Percentiles rank a stretch among this genome's conserved stretches.
These are phyloP conservation scores for Geotrichum citri-aurantii DNA, from an alignment of 1,139 yeast genomes.

Conservation along the genomic window DNA sequence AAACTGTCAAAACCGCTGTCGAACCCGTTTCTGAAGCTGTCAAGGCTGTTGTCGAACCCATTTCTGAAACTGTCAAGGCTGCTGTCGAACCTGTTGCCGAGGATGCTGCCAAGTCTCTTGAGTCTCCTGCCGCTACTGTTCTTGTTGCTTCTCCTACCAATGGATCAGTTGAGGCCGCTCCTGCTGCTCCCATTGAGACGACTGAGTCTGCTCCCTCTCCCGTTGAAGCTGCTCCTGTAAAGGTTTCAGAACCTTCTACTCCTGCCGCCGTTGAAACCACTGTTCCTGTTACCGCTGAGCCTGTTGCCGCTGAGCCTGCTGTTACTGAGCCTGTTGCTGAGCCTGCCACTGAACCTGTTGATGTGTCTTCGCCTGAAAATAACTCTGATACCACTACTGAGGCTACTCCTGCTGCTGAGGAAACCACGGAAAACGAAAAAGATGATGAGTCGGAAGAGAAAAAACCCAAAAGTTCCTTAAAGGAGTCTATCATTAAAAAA, in stretches of 20 bases:
- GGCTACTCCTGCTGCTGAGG: not conserved
- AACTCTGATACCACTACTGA: not conserved
- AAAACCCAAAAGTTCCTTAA: not conserved
- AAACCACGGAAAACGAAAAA: not conserved
- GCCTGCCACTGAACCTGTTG: not conserved
- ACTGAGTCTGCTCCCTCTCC: not conserved
- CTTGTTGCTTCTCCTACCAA: not conserved
- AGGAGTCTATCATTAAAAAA: conserved; percentile 4
- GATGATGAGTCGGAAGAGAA: not conserved
- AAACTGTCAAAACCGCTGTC: not conserved
- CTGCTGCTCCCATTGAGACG: not conserved
- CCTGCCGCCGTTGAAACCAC: not conserved
- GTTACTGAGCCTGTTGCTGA: not conserved
- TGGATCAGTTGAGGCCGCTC: not conserved
- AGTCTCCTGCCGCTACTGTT: not conserved
- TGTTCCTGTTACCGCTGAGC: not conserved
- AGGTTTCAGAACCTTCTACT: not conserved
- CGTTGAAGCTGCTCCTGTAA: not conserved
- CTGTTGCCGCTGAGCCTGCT: not conserved
- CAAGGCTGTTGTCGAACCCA: not conserved
- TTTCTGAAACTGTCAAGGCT: not conserved
- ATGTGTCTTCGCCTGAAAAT: not conserved
- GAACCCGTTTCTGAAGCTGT: not conserved
- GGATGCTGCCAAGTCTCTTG: not conserved
- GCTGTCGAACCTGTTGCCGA: not conserved